phyloP scores from a whole-genome alignment of 2,329 filamentous ascomycete species.

The Pyricularia pennisetigena region DNA sequence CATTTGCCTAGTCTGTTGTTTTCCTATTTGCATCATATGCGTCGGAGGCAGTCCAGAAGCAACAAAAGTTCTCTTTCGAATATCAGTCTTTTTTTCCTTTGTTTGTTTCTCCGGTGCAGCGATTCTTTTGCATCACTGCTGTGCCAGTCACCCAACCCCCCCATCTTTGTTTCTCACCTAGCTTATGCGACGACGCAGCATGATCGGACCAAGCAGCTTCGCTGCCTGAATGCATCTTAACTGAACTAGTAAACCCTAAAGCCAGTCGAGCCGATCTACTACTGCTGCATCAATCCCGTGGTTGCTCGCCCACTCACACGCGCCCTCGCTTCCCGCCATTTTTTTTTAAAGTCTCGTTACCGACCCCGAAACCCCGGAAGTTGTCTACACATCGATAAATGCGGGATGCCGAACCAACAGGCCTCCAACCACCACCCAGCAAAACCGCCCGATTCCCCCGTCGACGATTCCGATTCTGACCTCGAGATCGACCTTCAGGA shows the following conservation, averaged over 20 bases:
- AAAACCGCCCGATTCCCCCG: constrained; percentile 54
- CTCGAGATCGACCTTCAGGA: constrained; percentile 70
- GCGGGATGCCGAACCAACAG: constrained; percentile 47
- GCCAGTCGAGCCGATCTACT: not conserved
- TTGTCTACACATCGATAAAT: constrained; percentile 9
- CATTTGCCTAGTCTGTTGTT: not conserved
- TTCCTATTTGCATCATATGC: not conserved
- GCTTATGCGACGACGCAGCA: not conserved
- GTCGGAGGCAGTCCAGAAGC: not conserved
- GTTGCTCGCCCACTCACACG: not conserved
- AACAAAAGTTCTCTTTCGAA: not conserved
- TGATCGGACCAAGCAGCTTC: not conserved
- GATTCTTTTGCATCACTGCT: not conserved
- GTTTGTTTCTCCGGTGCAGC: not conserved
- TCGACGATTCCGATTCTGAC: constrained; percentile 68
- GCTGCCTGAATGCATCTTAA: not conserved
- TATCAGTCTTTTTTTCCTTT: not conserved
- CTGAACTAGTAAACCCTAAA: not conserved
- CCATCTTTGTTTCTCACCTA: not conserved
- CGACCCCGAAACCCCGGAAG: not conserved
- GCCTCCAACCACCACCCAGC: constrained; percentile 34
- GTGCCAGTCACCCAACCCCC: not conserved
- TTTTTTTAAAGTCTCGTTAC: not conserved
- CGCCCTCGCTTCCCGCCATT: not conserved
- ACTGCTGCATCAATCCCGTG: not conserved